These are phyloP conservation scores for Exserohilum turcica DNA, from an alignment of 2,329 filamentous ascomycete species.

Conservation along the genomic window DNA sequence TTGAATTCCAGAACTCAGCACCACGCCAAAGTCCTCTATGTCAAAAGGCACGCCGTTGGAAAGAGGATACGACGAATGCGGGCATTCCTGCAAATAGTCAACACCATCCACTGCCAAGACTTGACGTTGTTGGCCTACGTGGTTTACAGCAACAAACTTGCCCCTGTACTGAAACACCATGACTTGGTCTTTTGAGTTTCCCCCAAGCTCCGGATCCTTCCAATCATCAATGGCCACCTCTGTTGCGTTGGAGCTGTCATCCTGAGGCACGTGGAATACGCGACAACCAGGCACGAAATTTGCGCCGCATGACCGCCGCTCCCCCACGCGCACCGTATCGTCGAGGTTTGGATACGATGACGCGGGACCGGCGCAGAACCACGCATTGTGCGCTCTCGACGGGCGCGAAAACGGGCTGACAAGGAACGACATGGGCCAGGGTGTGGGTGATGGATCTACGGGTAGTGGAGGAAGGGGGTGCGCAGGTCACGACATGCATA, in stretches of 20 bases:
- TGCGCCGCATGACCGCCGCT: constrained; percentile 24
- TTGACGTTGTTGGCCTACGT: constrained; percentile 53
- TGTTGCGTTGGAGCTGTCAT: constrained; percentile 24
- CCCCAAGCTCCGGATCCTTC: constrained; percentile 28
- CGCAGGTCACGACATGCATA: neutral
- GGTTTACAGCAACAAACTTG: constrained; percentile 70
- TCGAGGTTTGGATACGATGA: constrained; percentile 28
- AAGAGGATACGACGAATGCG: constrained; percentile 69
- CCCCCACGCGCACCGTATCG: constrained; percentile 17
- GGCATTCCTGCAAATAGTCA: constrained; percentile 53
- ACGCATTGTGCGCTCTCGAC: constrained; percentile 27
- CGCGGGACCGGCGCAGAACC: constrained; percentile 31
- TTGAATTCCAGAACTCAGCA: constrained; percentile 65
- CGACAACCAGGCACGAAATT: constrained; percentile 26
- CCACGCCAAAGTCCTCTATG: constrained; percentile 73
- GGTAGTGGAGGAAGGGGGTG: neutral
- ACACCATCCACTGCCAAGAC: neutral
- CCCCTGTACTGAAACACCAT: constrained; percentile 68
- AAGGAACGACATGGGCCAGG: constrained; percentile 21
- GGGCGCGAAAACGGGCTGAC: constrained; percentile 29
- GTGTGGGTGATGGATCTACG: neutral
- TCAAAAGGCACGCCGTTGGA: constrained; percentile 68
- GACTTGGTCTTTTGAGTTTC: constrained; percentile 60
- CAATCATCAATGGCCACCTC: constrained; percentile 34
- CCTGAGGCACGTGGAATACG: constrained; percentile 31